A percentile compares a stretch with the other conserved stretches of the same genome.
phyloP scores from a whole-genome alignment of 2,329 filamentous ascomycete genomes.

The Arachnopeziza araneosa region DNA sequence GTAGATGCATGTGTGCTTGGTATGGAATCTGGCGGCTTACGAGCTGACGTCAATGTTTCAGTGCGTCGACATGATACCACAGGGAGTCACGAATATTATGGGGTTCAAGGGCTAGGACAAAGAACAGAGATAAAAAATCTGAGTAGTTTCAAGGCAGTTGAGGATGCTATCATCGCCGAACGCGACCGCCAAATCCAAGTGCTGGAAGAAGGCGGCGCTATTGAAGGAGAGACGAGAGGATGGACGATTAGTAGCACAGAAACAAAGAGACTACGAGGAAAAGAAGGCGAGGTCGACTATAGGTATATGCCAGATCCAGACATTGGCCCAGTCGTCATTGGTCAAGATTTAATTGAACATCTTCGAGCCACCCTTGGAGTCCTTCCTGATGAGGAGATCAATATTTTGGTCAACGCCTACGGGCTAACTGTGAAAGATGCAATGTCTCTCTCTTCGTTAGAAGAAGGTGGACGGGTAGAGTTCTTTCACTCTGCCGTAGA shows the following conservation, averaged over 20 bases:
- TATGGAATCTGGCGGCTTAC: constrained; percentile 87
- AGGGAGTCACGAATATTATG: constrained; percentile 46
- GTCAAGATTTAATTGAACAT: constrained; percentile 59
- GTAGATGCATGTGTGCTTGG: constrained; percentile 84
- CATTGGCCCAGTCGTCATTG: constrained; percentile 72
- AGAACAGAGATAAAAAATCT: constrained; percentile 97
- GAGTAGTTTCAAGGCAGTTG: constrained; percentile 88
- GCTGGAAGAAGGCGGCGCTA: constrained; percentile 65
- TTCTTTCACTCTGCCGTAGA: constrained; percentile 70
- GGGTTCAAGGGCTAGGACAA: constrained; percentile 64
- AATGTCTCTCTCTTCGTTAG: constrained; percentile 68
- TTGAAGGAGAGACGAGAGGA: constrained; percentile 84
- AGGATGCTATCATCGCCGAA: constrained; percentile 90
- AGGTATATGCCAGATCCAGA: constrained; percentile 98
- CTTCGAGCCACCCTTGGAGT: constrained; percentile 60
- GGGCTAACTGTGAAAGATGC: constrained; percentile 77
- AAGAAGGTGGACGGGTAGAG: constrained; percentile 73
- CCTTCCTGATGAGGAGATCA: constrained; percentile 65
- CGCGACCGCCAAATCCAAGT: constrained; percentile 80
- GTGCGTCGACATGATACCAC: constrained; percentile 50
- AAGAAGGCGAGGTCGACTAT: constrained; percentile 97
- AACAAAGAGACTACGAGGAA: constrained; percentile 77
- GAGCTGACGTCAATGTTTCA: constrained; percentile 94
- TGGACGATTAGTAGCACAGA: constrained; percentile 83
- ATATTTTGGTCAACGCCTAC: constrained; percentile 56